Evolutionary conservation across 2,329 filamentous ascomycete species (phyloP).

Genomic region (Fusarium sp.): DNA sequence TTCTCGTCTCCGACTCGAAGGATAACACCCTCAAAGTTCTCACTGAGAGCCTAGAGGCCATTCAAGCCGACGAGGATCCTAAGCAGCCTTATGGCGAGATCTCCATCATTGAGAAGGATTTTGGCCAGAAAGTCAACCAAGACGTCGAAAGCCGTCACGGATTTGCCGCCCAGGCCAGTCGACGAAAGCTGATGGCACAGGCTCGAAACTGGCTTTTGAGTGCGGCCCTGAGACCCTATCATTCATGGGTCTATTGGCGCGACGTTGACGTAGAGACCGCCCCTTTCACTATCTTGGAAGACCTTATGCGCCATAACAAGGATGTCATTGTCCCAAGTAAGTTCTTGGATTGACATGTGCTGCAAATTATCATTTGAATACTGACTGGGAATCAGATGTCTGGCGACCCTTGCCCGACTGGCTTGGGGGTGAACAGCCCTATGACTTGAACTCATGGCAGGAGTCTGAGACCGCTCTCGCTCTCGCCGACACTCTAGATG

Average conservation of each 20-base stretch:
- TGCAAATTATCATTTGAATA: background rate
- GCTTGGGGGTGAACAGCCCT: conserved; percentile 98
- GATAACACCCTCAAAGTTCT: conserved; percentile 86
- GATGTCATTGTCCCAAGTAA: conserved; percentile 98
- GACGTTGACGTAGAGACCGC: conserved; percentile 98
- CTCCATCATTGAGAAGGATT: conserved; percentile 98
- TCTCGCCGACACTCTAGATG: conserved; percentile 92
- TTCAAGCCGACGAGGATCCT: conserved; percentile 83
- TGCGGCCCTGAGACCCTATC: conserved; percentile 90
- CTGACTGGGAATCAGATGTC: conserved; percentile 73
- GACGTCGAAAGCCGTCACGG: conserved; percentile 98
- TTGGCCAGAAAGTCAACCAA: conserved; percentile 97
- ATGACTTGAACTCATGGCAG: conserved; percentile 99
- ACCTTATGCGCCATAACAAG: conserved; percentile 98
- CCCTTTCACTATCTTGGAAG: conserved; percentile 94
- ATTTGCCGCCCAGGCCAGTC: conserved; percentile 92
- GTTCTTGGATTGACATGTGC: conserved; percentile 52
- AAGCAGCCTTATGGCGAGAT: conserved; percentile 93
- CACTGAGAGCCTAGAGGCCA: conserved; percentile 76
- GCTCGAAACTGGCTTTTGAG: conserved; percentile 97
- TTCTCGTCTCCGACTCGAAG: conserved; percentile 96
- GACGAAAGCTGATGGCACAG: conserved; percentile 97
- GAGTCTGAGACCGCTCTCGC: conserved; percentile 97
- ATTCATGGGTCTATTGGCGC: conserved; percentile 99
- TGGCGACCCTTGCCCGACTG: conserved; percentile 99